Conservation (phyloP, 2,329 filamentous ascomycete species). For the Dactylellina sp. region DNA sequence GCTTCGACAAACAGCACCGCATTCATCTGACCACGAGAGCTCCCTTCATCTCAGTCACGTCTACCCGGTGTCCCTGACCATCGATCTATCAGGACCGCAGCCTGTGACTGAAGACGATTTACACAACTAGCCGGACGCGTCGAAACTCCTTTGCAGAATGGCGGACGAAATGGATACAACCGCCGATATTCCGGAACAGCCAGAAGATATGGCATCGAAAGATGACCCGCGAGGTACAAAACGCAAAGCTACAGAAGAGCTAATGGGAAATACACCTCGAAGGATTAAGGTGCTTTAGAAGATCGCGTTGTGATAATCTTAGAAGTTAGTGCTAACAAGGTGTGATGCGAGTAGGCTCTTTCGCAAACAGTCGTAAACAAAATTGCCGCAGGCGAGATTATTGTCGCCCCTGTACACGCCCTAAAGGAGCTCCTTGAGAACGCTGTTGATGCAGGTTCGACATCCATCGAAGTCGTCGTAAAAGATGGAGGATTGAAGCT, state of each 20-base stretch:
- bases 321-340: conserved; percentile 5
- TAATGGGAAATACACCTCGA: conserved; percentile 39
- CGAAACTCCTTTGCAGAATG: conserved; percentile 27
- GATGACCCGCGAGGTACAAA: conserved; percentile 45
- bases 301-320: neutral
- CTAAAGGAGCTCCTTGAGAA: conserved; percentile 98
- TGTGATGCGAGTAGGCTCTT: conserved; percentile 73
- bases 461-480: conserved; percentile 86
- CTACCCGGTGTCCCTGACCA: conserved; percentile 6
- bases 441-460: conserved; percentile 95
- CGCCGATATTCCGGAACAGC: conserved; percentile 14
- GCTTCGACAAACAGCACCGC: conserved; percentile 33
- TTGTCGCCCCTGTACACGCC: conserved; percentile 94
- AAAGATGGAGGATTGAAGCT: conserved; percentile 96
- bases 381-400: conserved; percentile 97
- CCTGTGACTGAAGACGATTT: conserved; percentile 18
- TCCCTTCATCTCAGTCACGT: conserved; percentile 32
- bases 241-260: conserved; percentile 47
- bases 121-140: neutral
- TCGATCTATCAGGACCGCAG: conserved; percentile 31
- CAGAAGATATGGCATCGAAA: conserved; percentile 24
- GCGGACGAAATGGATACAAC: conserved; percentile 53
- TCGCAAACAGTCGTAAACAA: conserved; percentile 97
- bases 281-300: conserved; percentile 47
- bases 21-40: conserved; percentile 54